Evolutionary conservation across 1,284 basidiomycete genomes (phyloP).

Genomic region (Ustilago lituana): DNA sequence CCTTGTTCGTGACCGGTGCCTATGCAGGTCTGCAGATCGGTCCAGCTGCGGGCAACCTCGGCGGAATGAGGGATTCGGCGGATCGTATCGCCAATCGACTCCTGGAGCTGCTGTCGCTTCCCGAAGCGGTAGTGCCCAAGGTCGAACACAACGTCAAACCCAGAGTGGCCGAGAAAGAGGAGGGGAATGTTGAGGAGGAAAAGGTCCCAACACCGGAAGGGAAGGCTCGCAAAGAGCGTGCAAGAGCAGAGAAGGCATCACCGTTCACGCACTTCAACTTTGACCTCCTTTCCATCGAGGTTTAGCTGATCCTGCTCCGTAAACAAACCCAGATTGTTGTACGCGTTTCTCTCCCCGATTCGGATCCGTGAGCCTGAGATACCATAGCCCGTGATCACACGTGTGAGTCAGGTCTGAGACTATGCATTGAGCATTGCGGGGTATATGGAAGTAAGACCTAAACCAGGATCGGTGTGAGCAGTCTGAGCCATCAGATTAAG

Average conservation of each 20-base stretch:
- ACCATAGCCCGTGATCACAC: no score
- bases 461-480: background rate
- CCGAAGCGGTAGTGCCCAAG: constrained; percentile 11
- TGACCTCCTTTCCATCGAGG: constrained; percentile 39
- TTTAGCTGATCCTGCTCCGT: constrained; percentile 1
- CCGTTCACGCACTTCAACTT: constrained; percentile 44
- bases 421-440: constrained; percentile 7
- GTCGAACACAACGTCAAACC: background rate
- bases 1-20: constrained; percentile 66
- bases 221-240: background rate
- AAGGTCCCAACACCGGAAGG: no score
- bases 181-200: background rate
- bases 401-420: no score
- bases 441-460: background rate
- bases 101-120: constrained; percentile 23
- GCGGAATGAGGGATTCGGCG: constrained; percentile 66
- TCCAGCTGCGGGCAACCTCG: constrained; percentile 67
- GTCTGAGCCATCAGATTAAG: constrained; percentile 16
- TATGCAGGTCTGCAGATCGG: constrained; percentile 64
- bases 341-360: no score
- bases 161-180: background rate
- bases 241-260: constrained; percentile 1
- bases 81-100: constrained; percentile 65
- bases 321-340: no score
- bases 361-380: no score